Percentiles rank a stretch among this genome's conserved stretches.
Evolutionary conservation across 768 basidiomycete species (phyloP).

Genomic region (Mycena vulgaris): DNA sequence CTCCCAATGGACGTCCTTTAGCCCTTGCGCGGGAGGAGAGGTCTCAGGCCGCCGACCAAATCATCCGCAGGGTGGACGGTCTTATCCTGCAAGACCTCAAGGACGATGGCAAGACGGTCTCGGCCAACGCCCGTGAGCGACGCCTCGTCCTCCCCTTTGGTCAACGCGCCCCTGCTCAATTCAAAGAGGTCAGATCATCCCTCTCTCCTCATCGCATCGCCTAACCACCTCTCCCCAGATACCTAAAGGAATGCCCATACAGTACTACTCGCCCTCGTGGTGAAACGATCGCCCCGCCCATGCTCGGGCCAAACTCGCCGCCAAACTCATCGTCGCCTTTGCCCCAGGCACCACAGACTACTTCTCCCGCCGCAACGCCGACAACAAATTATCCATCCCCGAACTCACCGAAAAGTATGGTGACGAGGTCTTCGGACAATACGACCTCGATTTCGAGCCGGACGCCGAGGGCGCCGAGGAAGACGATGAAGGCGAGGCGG

Average conservation of each 20-base stretch:
- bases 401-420: constrained; percentile 27
- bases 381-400: neutral
- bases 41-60: constrained; percentile 9
- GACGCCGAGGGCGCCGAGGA: neutral
- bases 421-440: constrained; percentile 1
- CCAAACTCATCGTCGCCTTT: constrained; percentile 18
- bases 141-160: neutral
- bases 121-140: neutral
- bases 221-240: neutral
- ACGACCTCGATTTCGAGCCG: constrained; percentile 17
- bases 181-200: no score
- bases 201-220: no score
- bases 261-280: constrained; percentile 26
- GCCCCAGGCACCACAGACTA: constrained; percentile 8
- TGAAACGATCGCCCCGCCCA: constrained; percentile 25
- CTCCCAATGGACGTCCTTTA: neutral
- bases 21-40: constrained; percentile 27
- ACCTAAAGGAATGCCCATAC: constrained; percentile 32
- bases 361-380: constrained; percentile 3
- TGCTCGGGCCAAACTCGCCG: constrained; percentile 9
- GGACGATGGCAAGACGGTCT: neutral
- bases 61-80: constrained; percentile 12
- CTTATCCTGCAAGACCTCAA: constrained; percentile 2
- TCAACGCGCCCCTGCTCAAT: neutral
- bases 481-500: constrained; percentile 2